A percentile compares a stretch with the other conserved stretches of the same genome.
These are phyloP conservation scores for Neopestalotiopsis rosae DNA, from an alignment of 2,329 filamentous ascomycete species.

Conservation along the genomic window DNA sequence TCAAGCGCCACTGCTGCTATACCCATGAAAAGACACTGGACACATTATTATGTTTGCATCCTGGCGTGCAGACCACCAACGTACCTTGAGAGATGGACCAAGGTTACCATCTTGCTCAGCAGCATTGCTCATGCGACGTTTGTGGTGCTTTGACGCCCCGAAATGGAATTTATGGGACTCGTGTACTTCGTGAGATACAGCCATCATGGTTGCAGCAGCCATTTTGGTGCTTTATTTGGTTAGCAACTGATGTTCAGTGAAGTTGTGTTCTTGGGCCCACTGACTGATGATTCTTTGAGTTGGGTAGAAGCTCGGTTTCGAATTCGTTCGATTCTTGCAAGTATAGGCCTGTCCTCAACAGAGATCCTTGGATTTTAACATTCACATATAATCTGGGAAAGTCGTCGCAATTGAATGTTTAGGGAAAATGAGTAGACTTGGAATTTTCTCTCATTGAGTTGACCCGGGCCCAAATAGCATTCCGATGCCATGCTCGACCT, in stretches of 20 bases:
- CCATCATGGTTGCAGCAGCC: background rate
- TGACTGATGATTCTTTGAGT: too few species aligned
- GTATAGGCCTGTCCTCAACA: too few species aligned
- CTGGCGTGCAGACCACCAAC: background rate
- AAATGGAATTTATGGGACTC: slow-evolving; percentile 47
- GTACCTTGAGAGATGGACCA: slow-evolving; percentile 52
- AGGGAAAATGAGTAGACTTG: background rate
- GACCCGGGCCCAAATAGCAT: background rate
- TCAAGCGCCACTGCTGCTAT: slow-evolving; percentile 61
- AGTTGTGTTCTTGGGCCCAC: too few species aligned
- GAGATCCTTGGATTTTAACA: too few species aligned
- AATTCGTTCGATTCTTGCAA: too few species aligned
- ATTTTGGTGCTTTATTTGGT: background rate
- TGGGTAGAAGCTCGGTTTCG: too few species aligned
- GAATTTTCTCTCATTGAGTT: background rate
- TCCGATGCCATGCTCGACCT: background rate
- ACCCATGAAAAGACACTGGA: slow-evolving; percentile 65
- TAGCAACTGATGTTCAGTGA: too few species aligned
- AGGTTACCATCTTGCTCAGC: slow-evolving; percentile 49
- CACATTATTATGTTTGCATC: background rate
- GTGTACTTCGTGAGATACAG: slow-evolving; percentile 12
- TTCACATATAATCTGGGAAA: too few species aligned
- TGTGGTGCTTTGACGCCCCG: slow-evolving; percentile 50
- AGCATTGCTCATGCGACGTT: slow-evolving; percentile 51
- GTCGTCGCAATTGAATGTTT: too few species aligned